Conservation (phyloP, 2,329 filamentous ascomycete genomes). For the Alternaria postmessia region DNA sequence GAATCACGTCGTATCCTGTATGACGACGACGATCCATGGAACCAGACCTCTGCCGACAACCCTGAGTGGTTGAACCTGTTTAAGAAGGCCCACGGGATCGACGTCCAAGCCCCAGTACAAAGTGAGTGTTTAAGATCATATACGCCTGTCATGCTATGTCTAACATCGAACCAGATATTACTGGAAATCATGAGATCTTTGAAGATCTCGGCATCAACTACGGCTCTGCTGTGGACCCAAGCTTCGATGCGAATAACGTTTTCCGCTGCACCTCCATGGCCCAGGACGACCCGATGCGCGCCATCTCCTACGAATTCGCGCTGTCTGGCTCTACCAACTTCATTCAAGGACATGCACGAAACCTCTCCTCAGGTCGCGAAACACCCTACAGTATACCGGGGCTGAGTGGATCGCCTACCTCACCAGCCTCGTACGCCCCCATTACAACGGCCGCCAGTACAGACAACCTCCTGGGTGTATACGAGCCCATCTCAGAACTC, state of each 20-base stretch:
- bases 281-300: constrained; percentile 21
- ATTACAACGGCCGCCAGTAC: constrained; percentile 17
- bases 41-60: constrained; percentile 52
- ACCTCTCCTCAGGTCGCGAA: constrained; percentile 23
- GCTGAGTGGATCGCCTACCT: constrained; percentile 28
- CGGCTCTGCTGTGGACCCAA: constrained; percentile 34
- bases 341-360: constrained; percentile 22
- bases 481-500: constrained; percentile 33
- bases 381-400: constrained; percentile 25
- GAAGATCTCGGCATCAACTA: constrained; percentile 46
- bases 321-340: constrained; percentile 34
- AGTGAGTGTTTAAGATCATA: constrained; percentile 5
- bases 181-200: constrained; percentile 35
- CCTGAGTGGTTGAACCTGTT: constrained; percentile 59
- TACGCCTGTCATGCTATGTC: neutral
- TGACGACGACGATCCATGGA: constrained; percentile 59
- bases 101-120: constrained; percentile 14
- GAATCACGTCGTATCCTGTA: constrained; percentile 60
- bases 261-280: constrained; percentile 26
- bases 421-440: constrained; percentile 20
- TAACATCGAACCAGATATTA: constrained; percentile 15
- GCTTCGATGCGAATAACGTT: constrained; percentile 39
- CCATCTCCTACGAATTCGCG: constrained; percentile 35
- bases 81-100: constrained; percentile 58
- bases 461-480: constrained; percentile 16